Conservation (phyloP, 805 yeast genomes). For the Ogataea nakhonphanomensis region DNA sequence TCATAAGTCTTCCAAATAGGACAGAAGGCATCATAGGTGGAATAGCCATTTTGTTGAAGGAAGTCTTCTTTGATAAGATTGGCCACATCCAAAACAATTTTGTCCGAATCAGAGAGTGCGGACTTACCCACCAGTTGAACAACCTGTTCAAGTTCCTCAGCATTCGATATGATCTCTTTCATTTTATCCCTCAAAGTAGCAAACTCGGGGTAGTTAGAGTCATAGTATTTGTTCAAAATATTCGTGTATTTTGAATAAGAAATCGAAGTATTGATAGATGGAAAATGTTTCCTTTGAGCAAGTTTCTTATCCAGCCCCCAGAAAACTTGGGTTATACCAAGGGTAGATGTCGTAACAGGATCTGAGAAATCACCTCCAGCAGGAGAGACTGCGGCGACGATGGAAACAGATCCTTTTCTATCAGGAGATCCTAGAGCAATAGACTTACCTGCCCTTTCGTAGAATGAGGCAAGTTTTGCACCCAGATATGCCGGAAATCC, state of each 20-base stretch:
- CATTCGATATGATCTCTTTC: slow-evolving; percentile 91
- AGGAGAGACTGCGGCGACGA: slow-evolving; percentile 99
- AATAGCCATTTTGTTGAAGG: slow-evolving; percentile 98
- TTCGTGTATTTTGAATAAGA: slow-evolving; percentile 96
- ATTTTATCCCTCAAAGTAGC: slow-evolving; percentile 86
- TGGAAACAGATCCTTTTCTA: slow-evolving; percentile 97
- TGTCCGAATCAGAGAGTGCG: slow-evolving; percentile 94
- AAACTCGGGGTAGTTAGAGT: slow-evolving; percentile 83
- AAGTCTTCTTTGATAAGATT: slow-evolving; percentile 93
- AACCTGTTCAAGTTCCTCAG: slow-evolving; percentile 98
- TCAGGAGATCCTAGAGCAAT: slow-evolving; percentile 94
- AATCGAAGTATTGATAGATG: slow-evolving; percentile 93
- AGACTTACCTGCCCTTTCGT: slow-evolving; percentile 99
- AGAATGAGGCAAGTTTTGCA: slow-evolving; percentile 97
- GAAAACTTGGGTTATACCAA: slow-evolving; percentile 99
- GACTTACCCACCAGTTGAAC: slow-evolving; percentile 99
- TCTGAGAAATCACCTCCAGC: slow-evolving; percentile 99
- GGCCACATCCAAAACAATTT: slow-evolving; percentile 93
- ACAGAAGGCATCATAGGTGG: slow-evolving; percentile 97
- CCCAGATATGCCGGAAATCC: slow-evolving; percentile 99
- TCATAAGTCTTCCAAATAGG: slow-evolving; percentile 98
- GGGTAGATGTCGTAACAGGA: slow-evolving; percentile 97
- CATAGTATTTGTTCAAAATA: slow-evolving; percentile 83
- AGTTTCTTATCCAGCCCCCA: slow-evolving; percentile 99
- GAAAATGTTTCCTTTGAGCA: slow-evolving; percentile 99